Base-by-base conservation (phyloP, 768 basidiomycete genomes). In the Calocybe cyanea region DNA sequence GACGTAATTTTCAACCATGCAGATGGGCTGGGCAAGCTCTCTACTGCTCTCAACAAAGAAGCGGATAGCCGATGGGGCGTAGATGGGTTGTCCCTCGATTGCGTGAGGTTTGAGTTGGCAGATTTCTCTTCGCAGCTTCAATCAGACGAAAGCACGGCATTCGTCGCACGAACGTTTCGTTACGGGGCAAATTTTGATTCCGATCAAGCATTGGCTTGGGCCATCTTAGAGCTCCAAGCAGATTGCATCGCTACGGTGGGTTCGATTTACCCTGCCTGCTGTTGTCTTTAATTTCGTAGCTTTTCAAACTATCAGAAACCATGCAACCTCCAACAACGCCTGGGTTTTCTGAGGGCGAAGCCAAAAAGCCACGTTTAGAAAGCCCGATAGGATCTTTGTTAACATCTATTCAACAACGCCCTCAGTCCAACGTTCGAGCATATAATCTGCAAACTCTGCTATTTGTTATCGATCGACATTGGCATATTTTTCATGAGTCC, bases 381-480 rank as follows among this genome's bases (percentile, higher is more conserved):
- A 79, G 81, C 51, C 83, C 88, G 1, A 67, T 91, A 43, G 57
- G 68, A 1, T 62, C 69, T 14, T 64, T 91, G 15, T 67, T 91
- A 8, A 55, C 67, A 40, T 71, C 71, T 9, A 73, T 85, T 48
- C 70, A 70, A 43, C 48, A 59, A 7, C 59, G 64, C 36, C 49
- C 46, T 14, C 51, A 62, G 2, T 58, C 61, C 25, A 65, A 54
- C 52, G 54, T 59, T 54, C 72, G 65, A 55, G 66, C 60, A 50
- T 76, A 67, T 66, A 77, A 76, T 52, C 65, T 95, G 1, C 92
- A 96, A 63, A 71, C 83, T 8, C 69, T 96, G 2, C 77, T 94
- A 18, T 96, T 97, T 68, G 71, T 96, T 59, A 76, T 93, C 50
- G 81, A 88, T 54, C 74, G 80, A 19, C 83, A 94, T 59, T 92